Evolutionary conservation across 148 eudicot genomes (phyloP).

Genomic region (Persicaria tinctoria): DNA sequence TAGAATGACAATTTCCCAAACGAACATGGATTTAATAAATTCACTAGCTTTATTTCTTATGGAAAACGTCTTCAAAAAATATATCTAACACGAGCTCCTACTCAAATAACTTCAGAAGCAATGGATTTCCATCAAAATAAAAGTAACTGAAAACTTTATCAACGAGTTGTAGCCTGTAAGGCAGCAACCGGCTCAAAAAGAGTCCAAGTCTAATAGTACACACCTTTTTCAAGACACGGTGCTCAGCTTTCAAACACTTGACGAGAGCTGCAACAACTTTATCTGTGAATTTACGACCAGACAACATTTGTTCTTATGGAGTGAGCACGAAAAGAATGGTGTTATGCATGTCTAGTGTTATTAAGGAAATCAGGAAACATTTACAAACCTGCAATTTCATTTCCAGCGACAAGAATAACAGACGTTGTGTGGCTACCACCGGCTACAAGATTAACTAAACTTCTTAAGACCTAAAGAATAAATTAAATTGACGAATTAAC

Average conservation of each 20-base stretch:
- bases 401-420: slow-evolving; percentile 52
- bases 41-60: neutral
- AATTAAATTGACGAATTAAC: neutral
- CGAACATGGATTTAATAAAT: neutral
- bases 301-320: neutral
- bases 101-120: neutral
- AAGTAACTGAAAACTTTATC: neutral
- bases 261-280: slow-evolving; percentile 52
- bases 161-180: neutral
- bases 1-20: slow-evolving; percentile 1
- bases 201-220: neutral
- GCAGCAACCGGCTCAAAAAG: neutral
- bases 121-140: neutral
- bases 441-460: slow-evolving; percentile 93
- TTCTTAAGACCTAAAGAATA: slow-evolving; percentile 55
- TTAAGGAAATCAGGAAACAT: neutral
- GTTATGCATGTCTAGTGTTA: neutral
- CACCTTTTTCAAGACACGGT: slow-evolving; percentile 93
- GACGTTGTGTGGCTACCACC: slow-evolving; percentile 58
- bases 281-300: slow-evolving; percentile 28
- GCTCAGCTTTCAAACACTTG: slow-evolving; percentile 80
- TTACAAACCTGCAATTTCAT: slow-evolving; percentile 60
- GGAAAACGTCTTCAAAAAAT: neutral
- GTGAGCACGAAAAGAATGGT: neutral
- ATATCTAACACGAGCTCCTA: neutral